These are phyloP conservation scores for Euphorbia tirucalli DNA, from an alignment of 345 rosid species.

Conservation along the genomic window DNA sequence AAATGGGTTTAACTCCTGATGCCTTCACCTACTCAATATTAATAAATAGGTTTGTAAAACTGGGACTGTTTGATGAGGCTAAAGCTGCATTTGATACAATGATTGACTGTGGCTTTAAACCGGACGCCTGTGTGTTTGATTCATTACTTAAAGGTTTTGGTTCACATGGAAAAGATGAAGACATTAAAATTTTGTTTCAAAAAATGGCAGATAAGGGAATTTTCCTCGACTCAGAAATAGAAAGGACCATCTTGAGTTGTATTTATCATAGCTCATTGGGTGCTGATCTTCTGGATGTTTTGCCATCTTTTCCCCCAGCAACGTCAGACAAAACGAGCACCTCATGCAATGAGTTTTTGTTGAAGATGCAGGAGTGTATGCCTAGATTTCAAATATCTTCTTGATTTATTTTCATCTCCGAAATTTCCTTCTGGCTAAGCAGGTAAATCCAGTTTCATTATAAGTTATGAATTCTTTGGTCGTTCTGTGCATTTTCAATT, in stretches of 20 bases:
- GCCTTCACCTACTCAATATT: constrained; percentile 48
- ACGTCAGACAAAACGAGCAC: constrained; percentile 21
- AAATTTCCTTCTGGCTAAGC: not conserved
- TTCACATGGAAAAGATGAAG: constrained; percentile 45
- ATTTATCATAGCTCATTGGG: constrained; percentile 42
- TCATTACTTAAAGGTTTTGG: constrained; percentile 54
- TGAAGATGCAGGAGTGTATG: constrained; percentile 21
- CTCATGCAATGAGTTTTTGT: constrained; percentile 33
- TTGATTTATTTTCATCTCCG: constrained; percentile 13
- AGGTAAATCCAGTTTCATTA: not conserved
- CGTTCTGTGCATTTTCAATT: not conserved
- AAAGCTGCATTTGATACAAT: constrained; percentile 46
- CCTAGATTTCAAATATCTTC: constrained; percentile 15
- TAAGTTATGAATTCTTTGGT: not conserved
- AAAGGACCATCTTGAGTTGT: constrained; percentile 50
- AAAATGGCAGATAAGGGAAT: constrained; percentile 51
- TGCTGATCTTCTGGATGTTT: constrained; percentile 29
- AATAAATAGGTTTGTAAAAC: constrained; percentile 56
- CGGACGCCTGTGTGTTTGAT: constrained; percentile 45
- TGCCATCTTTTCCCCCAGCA: constrained; percentile 43
- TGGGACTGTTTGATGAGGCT: constrained; percentile 54
- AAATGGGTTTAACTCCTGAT: constrained; percentile 52
- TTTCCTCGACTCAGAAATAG: constrained; percentile 43
- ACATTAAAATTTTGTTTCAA: constrained; percentile 42
- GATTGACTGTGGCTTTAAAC: constrained; percentile 53